Evolutionary conservation across 306 rosid species (phyloP).

Genomic region (Acacia confusa): DNA sequence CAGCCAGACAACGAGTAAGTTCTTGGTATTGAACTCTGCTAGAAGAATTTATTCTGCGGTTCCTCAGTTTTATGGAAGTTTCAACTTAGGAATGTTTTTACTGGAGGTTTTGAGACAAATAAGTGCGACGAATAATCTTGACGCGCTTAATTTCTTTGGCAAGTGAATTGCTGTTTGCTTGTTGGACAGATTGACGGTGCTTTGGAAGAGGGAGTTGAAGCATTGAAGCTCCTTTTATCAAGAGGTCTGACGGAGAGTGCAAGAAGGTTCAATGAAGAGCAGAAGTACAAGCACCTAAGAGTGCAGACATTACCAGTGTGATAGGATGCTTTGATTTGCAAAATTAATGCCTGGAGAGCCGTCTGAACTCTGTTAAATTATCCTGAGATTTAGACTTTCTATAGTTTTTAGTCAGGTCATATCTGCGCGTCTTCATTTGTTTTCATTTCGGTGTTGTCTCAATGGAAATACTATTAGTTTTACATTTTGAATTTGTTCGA

Average conservation of each 20-base stretch:
- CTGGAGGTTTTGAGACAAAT: slow-evolving; percentile 16
- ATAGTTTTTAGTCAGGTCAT: neutral
- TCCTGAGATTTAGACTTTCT: neutral
- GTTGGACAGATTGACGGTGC: slow-evolving; percentile 55
- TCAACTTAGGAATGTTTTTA: slow-evolving; percentile 1
- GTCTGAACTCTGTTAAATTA: neutral
- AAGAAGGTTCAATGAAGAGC: slow-evolving; percentile 69
- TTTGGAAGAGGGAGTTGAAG: slow-evolving; percentile 55
- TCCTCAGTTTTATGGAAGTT: slow-evolving; percentile 7
- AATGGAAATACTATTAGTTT: neutral
- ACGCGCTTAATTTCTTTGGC: neutral
- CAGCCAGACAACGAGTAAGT: slow-evolving; percentile 82
- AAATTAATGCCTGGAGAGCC: neutral
- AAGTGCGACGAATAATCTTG: neutral
- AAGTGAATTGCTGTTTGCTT: neutral
- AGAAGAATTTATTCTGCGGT: slow-evolving; percentile 2
- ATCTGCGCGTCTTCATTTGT: neutral
- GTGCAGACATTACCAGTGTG: slow-evolving; percentile 57
- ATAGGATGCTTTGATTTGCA: slow-evolving; percentile 12
- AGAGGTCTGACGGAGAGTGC: slow-evolving; percentile 62
- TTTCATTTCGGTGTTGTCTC: slow-evolving; percentile 6
- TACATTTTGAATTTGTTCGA: neutral
- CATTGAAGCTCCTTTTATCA: slow-evolving; percentile 53
- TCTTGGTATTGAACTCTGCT: slow-evolving; percentile 1
- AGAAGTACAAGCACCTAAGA: slow-evolving; percentile 77